A percentile compares a stretch with the other conserved stretches of the same genome.
Evolutionary conservation across 768 basidiomycete genomes (phyloP).

Genomic region (Tephrocybe rancida): DNA sequence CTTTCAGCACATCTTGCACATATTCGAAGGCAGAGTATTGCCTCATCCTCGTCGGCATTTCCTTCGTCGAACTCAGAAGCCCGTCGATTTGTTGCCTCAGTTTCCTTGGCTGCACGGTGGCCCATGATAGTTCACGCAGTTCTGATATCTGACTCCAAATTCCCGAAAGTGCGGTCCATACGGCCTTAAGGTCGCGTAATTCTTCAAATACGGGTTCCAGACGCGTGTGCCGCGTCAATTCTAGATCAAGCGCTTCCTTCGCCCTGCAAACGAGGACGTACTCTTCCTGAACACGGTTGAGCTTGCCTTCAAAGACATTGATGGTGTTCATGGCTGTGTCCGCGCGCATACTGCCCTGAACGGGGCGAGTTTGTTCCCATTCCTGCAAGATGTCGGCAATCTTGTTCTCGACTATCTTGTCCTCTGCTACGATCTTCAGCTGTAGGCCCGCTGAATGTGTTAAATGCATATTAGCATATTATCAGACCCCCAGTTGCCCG

Average conservation of each 20-base stretch:
- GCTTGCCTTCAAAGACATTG: slow-evolving; percentile 91
- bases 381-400: slow-evolving; percentile 88
- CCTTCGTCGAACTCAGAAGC: slow-evolving; percentile 91
- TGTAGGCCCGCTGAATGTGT: slow-evolving; percentile 81
- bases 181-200: slow-evolving; percentile 92
- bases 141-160: slow-evolving; percentile 95
- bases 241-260: slow-evolving; percentile 95
- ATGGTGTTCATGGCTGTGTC: slow-evolving; percentile 97
- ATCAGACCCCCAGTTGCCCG: not conserved
- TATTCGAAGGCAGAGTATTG: slow-evolving; percentile 99
- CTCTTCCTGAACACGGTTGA: slow-evolving; percentile 89
- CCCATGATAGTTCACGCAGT: slow-evolving; percentile 86
- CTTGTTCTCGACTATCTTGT: slow-evolving; percentile 96
- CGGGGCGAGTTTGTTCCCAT: slow-evolving; percentile 96
- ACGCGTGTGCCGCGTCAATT: slow-evolving; percentile 85
- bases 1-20: slow-evolving; percentile 88
- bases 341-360: slow-evolving; percentile 95
- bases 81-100: slow-evolving; percentile 91
- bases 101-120: slow-evolving; percentile 92
- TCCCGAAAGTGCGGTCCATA: slow-evolving; percentile 98
- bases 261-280: slow-evolving; percentile 95
- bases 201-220: slow-evolving; percentile 95
- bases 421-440: slow-evolving; percentile 98
- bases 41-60: slow-evolving; percentile 98
- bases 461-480: not conserved